Percentiles rank a stretch among this genome's conserved stretches.
phyloP scores from a whole-genome alignment of 2,329 filamentous ascomycete genomes.

The Beauveria caledonica region DNA sequence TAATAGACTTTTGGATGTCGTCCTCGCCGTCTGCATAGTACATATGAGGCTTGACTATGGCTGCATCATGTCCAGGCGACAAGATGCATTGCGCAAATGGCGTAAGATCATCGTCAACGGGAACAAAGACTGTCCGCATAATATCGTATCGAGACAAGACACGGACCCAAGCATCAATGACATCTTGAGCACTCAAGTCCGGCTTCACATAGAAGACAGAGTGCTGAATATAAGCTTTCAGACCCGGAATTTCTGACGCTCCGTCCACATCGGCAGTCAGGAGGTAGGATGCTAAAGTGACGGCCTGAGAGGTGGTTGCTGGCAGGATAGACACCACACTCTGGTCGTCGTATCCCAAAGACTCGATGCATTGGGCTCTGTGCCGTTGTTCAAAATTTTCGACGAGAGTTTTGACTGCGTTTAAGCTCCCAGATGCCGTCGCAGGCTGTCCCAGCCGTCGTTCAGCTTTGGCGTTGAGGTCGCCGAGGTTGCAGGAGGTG shows the following conservation, averaged over 20 bases:
- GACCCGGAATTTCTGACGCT: background rate
- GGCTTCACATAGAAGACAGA: background rate
- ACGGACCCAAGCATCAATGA: background rate
- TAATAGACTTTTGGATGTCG: background rate
- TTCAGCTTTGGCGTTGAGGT: conserved; percentile 1
- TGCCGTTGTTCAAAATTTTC: background rate
- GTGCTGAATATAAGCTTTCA: conserved; percentile 2
- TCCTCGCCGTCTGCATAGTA: background rate
- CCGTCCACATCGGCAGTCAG: background rate
- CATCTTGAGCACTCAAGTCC: background rate
- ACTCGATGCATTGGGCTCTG: background rate
- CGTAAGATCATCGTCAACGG: background rate
- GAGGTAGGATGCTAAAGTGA: background rate
- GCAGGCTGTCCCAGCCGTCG: background rate
- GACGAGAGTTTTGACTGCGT: background rate
- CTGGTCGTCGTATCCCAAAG: background rate
- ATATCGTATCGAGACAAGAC: conserved; percentile 1
- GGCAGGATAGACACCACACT: background rate
- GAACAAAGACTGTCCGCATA: background rate
- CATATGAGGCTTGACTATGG: background rate
- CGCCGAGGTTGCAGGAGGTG: background rate
- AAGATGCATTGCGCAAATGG: conserved; percentile 1
- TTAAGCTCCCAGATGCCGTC: background rate
- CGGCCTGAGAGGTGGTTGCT: background rate
- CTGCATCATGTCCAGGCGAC: background rate